Evolutionary conservation across 2,329 filamentous ascomycete genomes (phyloP).

Genomic region (Ilyonectria robusta): DNA sequence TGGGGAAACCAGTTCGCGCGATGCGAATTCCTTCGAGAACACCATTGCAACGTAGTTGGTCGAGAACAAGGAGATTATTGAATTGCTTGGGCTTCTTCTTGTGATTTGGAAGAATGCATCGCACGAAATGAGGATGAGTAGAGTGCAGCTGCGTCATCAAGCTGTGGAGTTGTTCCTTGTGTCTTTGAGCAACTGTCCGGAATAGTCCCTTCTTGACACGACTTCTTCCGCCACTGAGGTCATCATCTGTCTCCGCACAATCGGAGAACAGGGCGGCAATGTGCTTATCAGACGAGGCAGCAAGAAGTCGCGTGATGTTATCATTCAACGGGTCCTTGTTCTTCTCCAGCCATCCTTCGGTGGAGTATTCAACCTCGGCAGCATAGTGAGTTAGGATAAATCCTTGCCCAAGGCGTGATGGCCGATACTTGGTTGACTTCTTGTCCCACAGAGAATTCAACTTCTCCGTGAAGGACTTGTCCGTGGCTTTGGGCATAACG

Average conservation of each 20-base stretch:
- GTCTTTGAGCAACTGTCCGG: constrained; percentile 94
- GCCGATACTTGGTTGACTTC: constrained; percentile 93
- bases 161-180: constrained; percentile 98
- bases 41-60: constrained; percentile 98
- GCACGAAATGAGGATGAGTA: constrained; percentile 97
- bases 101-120: constrained; percentile 97
- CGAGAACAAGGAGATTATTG: constrained; percentile 90
- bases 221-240: constrained; percentile 75
- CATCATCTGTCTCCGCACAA: constrained; percentile 87
- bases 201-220: constrained; percentile 98
- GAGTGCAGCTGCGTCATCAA: constrained; percentile 95
- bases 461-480: constrained; percentile 97
- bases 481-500: constrained; percentile 98
- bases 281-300: constrained; percentile 85
- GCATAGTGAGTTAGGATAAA: constrained; percentile 98
- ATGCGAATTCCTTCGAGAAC: constrained; percentile 99
- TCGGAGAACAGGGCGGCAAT: constrained; percentile 89
- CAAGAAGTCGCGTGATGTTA: constrained; percentile 91
- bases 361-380: constrained; percentile 97
- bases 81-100: constrained; percentile 97
- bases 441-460: constrained; percentile 97
- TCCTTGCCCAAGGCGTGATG: constrained; percentile 88
- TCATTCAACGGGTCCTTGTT: constrained; percentile 99
- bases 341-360: constrained; percentile 96
- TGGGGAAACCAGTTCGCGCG: constrained; percentile 96